Base-by-base conservation (phyloP, 768 basidiomycete species). In the Pleurotus cornucopiae region DNA sequence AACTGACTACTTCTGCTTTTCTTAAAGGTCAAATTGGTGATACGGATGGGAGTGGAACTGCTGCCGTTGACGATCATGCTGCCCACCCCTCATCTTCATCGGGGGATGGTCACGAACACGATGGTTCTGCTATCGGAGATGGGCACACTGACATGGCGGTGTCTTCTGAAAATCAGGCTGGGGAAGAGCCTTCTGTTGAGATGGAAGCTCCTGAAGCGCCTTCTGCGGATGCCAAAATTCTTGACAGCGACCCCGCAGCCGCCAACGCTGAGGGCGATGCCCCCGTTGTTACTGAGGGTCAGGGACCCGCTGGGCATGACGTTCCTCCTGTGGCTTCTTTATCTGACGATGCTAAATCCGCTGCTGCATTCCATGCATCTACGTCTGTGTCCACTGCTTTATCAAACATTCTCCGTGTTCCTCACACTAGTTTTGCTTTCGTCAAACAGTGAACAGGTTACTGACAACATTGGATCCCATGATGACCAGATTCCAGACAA, bases 1-100 rank as follows among this genome's bases (percentile, higher is more conserved):
- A 68, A 71, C 88, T 89, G 71, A 90, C 81, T 71, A 68, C 68
- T 66, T 64, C 69, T 77, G 64, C 74, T 73, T 79, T 72, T 69
- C 62, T 67, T 73, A 65, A 68, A 69, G 61, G 65, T 72, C 72
- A 67, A 68, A 65, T 70, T 59, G 67, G 58, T 46, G 57, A 57
- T 45, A 55, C 57, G 54, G 47, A 63, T 34, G 49, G 26, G 46
- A 20, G 9, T 49, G 39, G 34, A 40, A 34, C 23, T 43, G 34
- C 41, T 46, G 41, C 26, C 57, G 59, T 54, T 57, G 40, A 55
- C 21, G 25, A 38, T 49, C 47, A 46, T 61, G 41, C 52, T 57
- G 44, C 54, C 30, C 30, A 34, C 30, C 30, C 30, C 30, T 34
- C 30, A 34, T 34, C 30, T 49, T 58, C 60, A 53, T 63, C 44